phyloP scores from a whole-genome alignment of 1,284 basidiomycete genomes.

The Sutorius eximius region DNA sequence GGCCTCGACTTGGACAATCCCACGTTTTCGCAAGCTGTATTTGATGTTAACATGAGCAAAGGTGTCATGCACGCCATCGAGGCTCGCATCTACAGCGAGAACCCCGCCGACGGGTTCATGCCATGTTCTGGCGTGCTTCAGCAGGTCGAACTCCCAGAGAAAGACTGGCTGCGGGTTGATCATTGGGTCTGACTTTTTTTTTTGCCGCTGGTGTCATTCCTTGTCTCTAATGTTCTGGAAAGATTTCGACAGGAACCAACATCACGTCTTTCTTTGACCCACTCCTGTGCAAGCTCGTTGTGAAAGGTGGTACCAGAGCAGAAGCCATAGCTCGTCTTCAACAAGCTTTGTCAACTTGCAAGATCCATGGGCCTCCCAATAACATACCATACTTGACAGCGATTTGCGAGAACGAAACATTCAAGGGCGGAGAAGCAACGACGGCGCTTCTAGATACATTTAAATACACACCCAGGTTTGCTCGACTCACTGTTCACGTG shows the following conservation, averaged over 20 bases:
- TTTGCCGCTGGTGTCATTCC: background rate
- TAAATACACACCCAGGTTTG: conserved; percentile 43
- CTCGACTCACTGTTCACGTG: background rate
- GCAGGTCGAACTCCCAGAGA: conserved; percentile 45
- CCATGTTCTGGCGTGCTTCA: conserved; percentile 67
- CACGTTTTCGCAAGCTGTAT: conserved; percentile 24
- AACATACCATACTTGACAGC: conserved; percentile 54
- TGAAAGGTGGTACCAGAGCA: conserved; percentile 41
- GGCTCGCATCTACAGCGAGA: conserved; percentile 66
- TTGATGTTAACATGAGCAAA: conserved; percentile 20
- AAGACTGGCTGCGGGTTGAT: conserved; percentile 54
- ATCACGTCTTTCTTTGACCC: conserved; percentile 62
- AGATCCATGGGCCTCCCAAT: conserved; percentile 53
- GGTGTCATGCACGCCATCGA: conserved; percentile 53
- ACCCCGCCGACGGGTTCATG: conserved; percentile 56
- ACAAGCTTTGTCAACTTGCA: conserved; percentile 37
- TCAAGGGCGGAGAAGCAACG: conserved; percentile 49
- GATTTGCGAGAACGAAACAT: conserved; percentile 44
- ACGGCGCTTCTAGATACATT: conserved; percentile 59
- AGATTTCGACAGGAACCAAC: conserved; percentile 54
- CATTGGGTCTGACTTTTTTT: conserved; percentile 44
- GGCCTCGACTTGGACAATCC: conserved; percentile 17
- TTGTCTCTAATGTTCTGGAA: background rate
- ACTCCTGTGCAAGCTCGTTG: conserved; percentile 55
- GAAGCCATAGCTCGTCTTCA: conserved; percentile 44